Evolutionary conservation across 345 rosid genomes (phyloP), one percentile per base, ranked within the genome.

Genomic region (Dimocarpus longan): DNA sequence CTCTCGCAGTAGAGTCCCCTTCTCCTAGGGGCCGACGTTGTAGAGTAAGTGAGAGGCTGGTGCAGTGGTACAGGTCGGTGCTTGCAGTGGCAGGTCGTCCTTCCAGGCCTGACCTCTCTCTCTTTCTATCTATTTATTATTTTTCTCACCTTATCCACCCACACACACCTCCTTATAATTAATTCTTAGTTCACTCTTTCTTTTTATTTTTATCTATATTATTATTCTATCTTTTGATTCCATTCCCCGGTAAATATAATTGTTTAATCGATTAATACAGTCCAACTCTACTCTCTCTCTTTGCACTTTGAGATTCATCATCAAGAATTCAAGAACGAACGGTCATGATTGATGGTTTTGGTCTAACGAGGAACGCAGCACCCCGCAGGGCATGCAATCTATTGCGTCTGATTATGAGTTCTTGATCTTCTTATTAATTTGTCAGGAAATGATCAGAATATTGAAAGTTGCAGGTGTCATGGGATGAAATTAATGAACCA

Each of bases 341-440:
- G 77, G 77, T 57, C 21, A 73, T 43, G 66, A 60, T 60, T 74
- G 77, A 19, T 21, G 26, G 6, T 7, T 71, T 71, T 9, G 75
- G 57, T 28, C 26, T 74, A 40, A 44, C 68, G 68, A 42, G 68
- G 63, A 52, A 26, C 50, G 59, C 59, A 52, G 59, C 18, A 32
- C 3, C 18, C 1, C 28, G 42, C 44, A 60, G 54, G n/a, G 24
- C n/a, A 32, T 32, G 71, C 10, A 46, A 75, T 75, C 78, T 75
- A 28, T 75, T 75, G 77, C 77, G 77, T 75, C 44, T 75, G 60
- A 75, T 46, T 44, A 75, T 65, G 46, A 42, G 32, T 74, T 26
- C 26, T 60, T 59, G 24, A 4, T 57, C 5, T 10, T 26, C 19
- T 28, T 26, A 22, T 21, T 60, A 9, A 7, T 74, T 74, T 74